A percentile compares a stretch with the other conserved stretches of the same genome.
Evolutionary conservation across 1,284 basidiomycete genomes (phyloP).

Genomic region (Inonotus obliquus): DNA sequence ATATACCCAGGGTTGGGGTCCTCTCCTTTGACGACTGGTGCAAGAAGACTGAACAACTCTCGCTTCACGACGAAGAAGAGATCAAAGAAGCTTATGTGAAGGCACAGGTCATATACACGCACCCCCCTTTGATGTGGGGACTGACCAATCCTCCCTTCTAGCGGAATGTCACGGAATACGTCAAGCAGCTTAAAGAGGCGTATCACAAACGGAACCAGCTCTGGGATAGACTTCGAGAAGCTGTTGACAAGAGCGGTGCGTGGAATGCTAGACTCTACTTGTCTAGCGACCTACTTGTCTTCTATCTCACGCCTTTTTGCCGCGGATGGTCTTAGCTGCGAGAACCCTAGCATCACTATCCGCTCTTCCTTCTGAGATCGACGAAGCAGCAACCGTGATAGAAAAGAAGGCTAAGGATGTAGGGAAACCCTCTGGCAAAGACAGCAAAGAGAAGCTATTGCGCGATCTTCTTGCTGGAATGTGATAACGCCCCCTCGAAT

Average conservation of each 20-base stretch:
- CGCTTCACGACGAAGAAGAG: slow-evolving; percentile 39
- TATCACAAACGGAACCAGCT: slow-evolving; percentile 41
- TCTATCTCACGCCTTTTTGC: not conserved
- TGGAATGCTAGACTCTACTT: slow-evolving; percentile 18
- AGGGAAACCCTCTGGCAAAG: slow-evolving; percentile 9
- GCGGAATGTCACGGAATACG: slow-evolving; percentile 29
- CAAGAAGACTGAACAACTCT: slow-evolving; percentile 43
- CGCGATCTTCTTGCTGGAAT: slow-evolving; percentile 17
- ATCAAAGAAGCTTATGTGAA: slow-evolving; percentile 35
- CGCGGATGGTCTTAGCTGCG: not conserved
- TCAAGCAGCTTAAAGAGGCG: slow-evolving; percentile 40
- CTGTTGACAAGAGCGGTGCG: slow-evolving; percentile 42
- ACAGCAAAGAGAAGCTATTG: slow-evolving; percentile 16
- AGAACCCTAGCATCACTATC: slow-evolving; percentile 3
- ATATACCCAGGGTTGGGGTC: slow-evolving; percentile 23
- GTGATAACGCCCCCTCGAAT: slow-evolving; percentile 2
- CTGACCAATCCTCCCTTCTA: slow-evolving; percentile 25
- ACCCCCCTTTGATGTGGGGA: slow-evolving; percentile 20
- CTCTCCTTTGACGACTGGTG: slow-evolving; percentile 49
- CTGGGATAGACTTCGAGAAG: slow-evolving; percentile 40
- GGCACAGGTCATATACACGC: slow-evolving; percentile 33
- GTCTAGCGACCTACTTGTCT: not conserved
- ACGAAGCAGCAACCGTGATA: slow-evolving; percentile 5
- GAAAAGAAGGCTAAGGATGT: slow-evolving; percentile 18
- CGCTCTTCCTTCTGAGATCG: slow-evolving; percentile 13